Evolutionary conservation across 805 yeast genomes (phyloP).

Genomic region (Wickerhamomyces subpelliculosus): DNA sequence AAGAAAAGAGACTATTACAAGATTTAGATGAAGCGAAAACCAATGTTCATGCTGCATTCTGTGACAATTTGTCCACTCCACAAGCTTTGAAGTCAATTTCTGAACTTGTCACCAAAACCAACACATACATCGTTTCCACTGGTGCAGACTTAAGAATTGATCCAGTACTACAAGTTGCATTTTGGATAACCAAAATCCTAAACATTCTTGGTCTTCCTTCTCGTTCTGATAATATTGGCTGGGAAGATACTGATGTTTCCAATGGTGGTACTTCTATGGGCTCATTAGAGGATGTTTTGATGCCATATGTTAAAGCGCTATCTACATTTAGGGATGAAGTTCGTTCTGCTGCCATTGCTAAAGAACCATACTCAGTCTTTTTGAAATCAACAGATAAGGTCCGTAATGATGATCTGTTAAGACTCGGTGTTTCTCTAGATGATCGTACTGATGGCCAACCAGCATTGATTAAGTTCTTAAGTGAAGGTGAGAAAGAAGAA

Average conservation of each 20-base stretch:
- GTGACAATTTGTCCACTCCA: conserved; percentile 85
- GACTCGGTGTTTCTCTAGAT: conserved; percentile 78
- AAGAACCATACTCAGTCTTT: conserved; percentile 42
- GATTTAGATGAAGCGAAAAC: conserved; percentile 45
- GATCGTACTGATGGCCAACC: conserved; percentile 73
- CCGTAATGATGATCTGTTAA: conserved; percentile 64
- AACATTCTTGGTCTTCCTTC: conserved; percentile 69
- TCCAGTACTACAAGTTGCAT: conserved; percentile 54
- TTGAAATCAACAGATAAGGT: conserved; percentile 68
- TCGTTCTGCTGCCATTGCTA: conserved; percentile 64
- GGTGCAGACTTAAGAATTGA: conserved; percentile 52
- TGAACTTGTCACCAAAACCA: conserved; percentile 65
- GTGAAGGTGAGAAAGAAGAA: conserved; percentile 60
- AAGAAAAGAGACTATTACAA: conserved; percentile 49
- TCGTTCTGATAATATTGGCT: conserved; percentile 69
- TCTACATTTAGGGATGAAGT: conserved; percentile 79
- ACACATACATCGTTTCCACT: conserved; percentile 61
- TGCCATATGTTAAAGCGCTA: conserved; percentile 76
- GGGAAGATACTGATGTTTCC: conserved; percentile 44
- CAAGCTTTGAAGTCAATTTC: conserved; percentile 56
- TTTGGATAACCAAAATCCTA: conserved; percentile 66
- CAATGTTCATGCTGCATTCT: conserved; percentile 68
- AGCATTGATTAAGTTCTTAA: conserved; percentile 81
- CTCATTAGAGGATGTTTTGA: conserved; percentile 54
- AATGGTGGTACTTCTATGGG: conserved; percentile 13